A percentile compares a stretch with the other conserved stretches of the same genome.
phyloP scores from a whole-genome alignment of 257 asterid species.

The Linderniella brevidens region DNA sequence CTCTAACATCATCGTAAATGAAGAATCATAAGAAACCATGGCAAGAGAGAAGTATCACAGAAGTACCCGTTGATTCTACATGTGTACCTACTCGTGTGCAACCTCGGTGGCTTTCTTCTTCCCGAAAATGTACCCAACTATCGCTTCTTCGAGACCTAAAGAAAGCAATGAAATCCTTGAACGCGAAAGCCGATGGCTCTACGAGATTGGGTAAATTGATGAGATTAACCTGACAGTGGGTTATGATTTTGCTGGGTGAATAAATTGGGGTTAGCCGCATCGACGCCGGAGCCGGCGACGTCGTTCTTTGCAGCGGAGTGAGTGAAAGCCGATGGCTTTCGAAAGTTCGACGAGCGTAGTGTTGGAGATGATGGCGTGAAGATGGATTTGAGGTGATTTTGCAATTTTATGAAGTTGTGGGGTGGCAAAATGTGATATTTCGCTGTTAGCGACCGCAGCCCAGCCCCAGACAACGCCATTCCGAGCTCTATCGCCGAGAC shows the following conservation, averaged over 20 bases:
- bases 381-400: constrained; percentile 11
- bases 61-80: neutral
- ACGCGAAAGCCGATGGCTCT: neutral
- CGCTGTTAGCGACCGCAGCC: constrained; percentile 7
- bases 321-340: constrained; percentile 13
- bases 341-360: constrained; percentile 5
- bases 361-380: constrained; percentile 10
- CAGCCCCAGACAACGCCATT: constrained; percentile 19
- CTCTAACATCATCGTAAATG: constrained; percentile 21
- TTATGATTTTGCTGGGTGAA: constrained; percentile 9
- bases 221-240: constrained; percentile 25
- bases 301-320: constrained; percentile 10
- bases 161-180: neutral
- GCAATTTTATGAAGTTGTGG: constrained; percentile 11
- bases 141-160: constrained; percentile 43
- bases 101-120: constrained; percentile 71
- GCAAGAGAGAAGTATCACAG: too few relatives aligned
- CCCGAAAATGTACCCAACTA: constrained; percentile 62
- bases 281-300: constrained; percentile 11
- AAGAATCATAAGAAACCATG: too few relatives aligned
- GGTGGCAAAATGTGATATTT: constrained; percentile 11
- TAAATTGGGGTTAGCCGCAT: constrained; percentile 11
- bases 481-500: neutral
- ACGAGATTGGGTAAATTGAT: neutral
- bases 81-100: constrained; percentile 84